phyloP scores from a whole-genome alignment of 106 monocot genomes.

The Apostasia shenzhenica region DNA sequence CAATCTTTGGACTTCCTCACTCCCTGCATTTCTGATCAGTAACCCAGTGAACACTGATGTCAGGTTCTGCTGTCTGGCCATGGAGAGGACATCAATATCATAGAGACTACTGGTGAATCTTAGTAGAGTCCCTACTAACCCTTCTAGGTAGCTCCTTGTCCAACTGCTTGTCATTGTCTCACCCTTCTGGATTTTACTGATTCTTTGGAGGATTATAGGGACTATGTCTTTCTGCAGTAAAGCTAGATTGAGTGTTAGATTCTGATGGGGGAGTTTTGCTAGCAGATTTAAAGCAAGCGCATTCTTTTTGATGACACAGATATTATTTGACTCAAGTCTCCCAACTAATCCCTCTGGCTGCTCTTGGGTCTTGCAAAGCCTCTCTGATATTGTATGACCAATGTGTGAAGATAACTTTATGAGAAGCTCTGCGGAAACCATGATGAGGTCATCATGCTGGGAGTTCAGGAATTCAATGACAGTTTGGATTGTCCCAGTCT shows the following conservation, averaged over 20 bases:
- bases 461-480: slow-evolving; percentile 38
- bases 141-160: slow-evolving; percentile 35
- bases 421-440: slow-evolving; percentile 35
- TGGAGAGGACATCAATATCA: slow-evolving; percentile 30
- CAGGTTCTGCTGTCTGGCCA: slow-evolving; percentile 33
- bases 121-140: slow-evolving; percentile 52
- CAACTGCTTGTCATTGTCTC: slow-evolving; percentile 16
- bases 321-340: slow-evolving; percentile 11
- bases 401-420: slow-evolving; percentile 31
- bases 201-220: slow-evolving; percentile 19
- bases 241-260: slow-evolving; percentile 40
- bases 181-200: slow-evolving; percentile 33
- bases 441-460: slow-evolving; percentile 23
- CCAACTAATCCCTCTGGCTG: slow-evolving; percentile 39
- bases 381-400: slow-evolving; percentile 48
- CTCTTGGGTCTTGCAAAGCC: slow-evolving; percentile 36
- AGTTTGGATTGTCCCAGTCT: slow-evolving; percentile 16
- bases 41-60: slow-evolving; percentile 29
- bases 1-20: slow-evolving; percentile 46
- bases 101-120: slow-evolving; percentile 56
- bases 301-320: slow-evolving; percentile 31
- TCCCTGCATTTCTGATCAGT: slow-evolving; percentile 28
- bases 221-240: slow-evolving; percentile 28
- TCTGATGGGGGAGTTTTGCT: slow-evolving; percentile 44
- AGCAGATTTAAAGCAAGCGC: slow-evolving; percentile 37